Percentiles rank a stretch among this genome's conserved stretches.
Conservation (phyloP, 176 grass and related monocot genomes). For the Eleusine indica region DNA sequence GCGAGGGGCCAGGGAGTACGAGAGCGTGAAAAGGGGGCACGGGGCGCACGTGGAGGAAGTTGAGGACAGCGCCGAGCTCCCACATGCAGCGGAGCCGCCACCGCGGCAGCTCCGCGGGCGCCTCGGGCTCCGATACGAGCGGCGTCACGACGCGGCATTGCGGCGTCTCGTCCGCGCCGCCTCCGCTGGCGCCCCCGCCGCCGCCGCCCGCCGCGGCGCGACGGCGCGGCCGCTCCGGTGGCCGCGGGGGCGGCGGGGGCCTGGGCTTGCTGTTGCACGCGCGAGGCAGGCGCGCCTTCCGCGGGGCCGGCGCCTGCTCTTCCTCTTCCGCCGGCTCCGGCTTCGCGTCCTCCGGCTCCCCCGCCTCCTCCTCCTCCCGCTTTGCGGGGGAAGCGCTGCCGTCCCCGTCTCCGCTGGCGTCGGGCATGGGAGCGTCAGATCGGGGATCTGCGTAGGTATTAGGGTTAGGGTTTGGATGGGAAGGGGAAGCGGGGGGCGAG, state of each 20-base stretch:
- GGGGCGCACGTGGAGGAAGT: constrained; percentile 90
- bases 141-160: constrained; percentile 77
- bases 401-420: constrained; percentile 9
- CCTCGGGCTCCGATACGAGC: constrained; percentile 70
- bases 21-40: not conserved
- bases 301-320: constrained; percentile 36
- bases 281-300: constrained; percentile 72
- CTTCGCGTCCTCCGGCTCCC: constrained; percentile 6
- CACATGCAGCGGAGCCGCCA: constrained; percentile 93
- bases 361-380: constrained; percentile 21
- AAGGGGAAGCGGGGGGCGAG: constrained; percentile 45
- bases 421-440: constrained; percentile 39
- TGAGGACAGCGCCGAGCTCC: constrained; percentile 95
- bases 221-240: constrained; percentile 57
- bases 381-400: constrained; percentile 7
- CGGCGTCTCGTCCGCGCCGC: constrained; percentile 54
- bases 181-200: constrained; percentile 35
- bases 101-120: constrained; percentile 66
- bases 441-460: constrained; percentile 33
- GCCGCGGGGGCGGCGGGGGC: constrained; percentile 36
- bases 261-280: constrained; percentile 73
- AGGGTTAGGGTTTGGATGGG: constrained; percentile 51
- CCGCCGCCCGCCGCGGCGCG: constrained; percentile 40
- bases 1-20: not conserved
- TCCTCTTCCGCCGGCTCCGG: not conserved